Evolutionary conservation across 441 rosid species (phyloP).

Genomic region (Populus hybrid): DNA sequence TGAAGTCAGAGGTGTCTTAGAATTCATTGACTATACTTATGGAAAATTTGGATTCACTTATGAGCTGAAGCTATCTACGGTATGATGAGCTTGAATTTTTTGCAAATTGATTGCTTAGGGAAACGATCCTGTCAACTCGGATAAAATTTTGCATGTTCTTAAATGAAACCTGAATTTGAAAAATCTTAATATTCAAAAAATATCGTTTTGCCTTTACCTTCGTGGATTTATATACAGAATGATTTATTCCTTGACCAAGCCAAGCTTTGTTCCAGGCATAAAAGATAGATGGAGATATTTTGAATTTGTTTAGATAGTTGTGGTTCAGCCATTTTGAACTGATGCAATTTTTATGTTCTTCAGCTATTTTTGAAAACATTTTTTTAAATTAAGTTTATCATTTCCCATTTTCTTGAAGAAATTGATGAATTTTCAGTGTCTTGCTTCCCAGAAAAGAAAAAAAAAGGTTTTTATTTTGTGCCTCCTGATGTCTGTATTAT

Average conservation of each 20-base stretch:
- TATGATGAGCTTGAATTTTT: conserved; percentile 21
- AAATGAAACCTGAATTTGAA: background rate
- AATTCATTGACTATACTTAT: conserved; percentile 75
- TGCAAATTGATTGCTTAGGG: background rate
- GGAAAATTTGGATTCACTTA: conserved; percentile 78
- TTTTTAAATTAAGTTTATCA: background rate
- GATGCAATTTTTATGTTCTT: background rate
- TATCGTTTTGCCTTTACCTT: too few relatives aligned
- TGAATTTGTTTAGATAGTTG: background rate
- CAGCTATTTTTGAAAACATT: background rate
- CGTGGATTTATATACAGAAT: too few relatives aligned
- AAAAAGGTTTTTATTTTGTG: background rate
- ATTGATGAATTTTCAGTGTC: background rate
- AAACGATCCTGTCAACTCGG: background rate
- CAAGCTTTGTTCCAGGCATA: too few relatives aligned
- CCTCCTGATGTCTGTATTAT: conserved; percentile 21
- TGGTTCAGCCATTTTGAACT: background rate
- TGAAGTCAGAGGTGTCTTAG: conserved; percentile 81
- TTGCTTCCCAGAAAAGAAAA: background rate
- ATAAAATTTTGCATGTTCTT: background rate
- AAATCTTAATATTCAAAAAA: background rate
- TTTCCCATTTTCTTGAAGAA: background rate
- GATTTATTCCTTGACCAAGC: background rate
- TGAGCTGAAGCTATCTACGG: conserved; percentile 95
- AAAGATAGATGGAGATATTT: background rate